A percentile compares a stretch with the other conserved stretches of the same genome.
These are phyloP conservation scores for Barnettozyma pratensis DNA, from an alignment of 805 yeast species.

Conservation along the genomic window DNA sequence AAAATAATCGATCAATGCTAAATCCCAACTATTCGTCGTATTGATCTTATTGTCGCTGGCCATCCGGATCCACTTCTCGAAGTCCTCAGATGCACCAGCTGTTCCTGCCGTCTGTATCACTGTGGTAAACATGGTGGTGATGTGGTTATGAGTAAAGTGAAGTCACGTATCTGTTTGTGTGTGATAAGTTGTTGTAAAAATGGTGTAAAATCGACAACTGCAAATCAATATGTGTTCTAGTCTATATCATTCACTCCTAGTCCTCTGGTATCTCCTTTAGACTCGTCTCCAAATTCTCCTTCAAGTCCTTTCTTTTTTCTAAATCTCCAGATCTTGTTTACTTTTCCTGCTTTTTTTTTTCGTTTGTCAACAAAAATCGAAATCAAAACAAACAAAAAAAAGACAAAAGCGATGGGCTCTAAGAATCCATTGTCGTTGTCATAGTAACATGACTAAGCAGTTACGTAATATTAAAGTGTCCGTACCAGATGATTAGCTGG, in stretches of 20 bases:
- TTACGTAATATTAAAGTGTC: not conserved
- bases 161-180: too few species aligned
- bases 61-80: conserved; percentile 77
- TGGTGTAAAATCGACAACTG: too few species aligned
- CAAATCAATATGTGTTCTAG: too few species aligned
- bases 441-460: not conserved
- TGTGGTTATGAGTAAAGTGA: too few species aligned
- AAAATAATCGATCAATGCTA: conserved; percentile 87
- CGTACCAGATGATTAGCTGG: not conserved
- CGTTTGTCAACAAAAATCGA: not conserved
- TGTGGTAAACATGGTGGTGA: not conserved
- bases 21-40: conserved; percentile 81
- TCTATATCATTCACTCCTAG: too few species aligned
- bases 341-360: not conserved
- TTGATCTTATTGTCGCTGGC: conserved; percentile 84
- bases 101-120: conserved; percentile 4
- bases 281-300: too few species aligned
- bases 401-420: not conserved
- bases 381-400: conserved; percentile 4
- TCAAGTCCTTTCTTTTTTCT: too few species aligned
- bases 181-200: too few species aligned
- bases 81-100: conserved; percentile 24
- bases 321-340: too few species aligned
- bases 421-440: not conserved
- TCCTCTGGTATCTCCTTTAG: too few species aligned